Conservation (phyloP, 148 eudicot species). For the Rhododendron kiyosumense region DNA sequence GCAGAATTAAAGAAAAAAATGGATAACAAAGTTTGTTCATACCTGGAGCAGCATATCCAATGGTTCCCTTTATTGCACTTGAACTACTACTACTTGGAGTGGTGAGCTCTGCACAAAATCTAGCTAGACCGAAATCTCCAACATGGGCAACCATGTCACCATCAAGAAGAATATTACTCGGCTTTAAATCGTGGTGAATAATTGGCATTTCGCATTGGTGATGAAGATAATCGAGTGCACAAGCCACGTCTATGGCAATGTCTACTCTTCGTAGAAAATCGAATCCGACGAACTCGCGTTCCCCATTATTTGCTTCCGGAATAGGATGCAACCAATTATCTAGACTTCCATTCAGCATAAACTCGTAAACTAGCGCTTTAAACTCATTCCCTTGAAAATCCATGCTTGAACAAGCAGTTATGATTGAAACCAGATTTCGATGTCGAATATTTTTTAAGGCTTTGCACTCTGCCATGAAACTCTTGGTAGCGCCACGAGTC, state of each 20-base stretch:
- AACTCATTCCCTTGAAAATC: not conserved
- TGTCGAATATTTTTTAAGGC: not conserved
- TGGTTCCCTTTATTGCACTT: not conserved
- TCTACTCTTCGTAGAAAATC: not conserved
- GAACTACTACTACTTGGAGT: not conserved
- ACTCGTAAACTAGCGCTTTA: not conserved
- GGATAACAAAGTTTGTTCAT: too few relatives aligned
- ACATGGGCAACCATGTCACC: not conserved
- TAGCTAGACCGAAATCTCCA: not conserved
- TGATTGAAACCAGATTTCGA: not conserved
- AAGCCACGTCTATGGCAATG: not conserved
- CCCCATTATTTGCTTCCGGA: not conserved
- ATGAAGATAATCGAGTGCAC: conserved; percentile 11
- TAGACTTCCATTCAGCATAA: not conserved
- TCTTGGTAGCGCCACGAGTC: not conserved
- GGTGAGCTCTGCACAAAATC: not conserved
- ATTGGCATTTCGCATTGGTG: not conserved
- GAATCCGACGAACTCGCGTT: not conserved
- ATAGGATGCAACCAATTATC: not conserved
- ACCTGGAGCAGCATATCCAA: not conserved
- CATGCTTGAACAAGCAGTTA: not conserved
- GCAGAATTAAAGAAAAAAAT: not conserved
- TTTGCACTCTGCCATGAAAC: not conserved
- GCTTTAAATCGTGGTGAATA: not conserved
- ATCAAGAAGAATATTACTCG: not conserved